Percentiles rank a stretch among this genome's conserved stretches.
Conservation (phyloP, 305 asterid genomes). For the Petunia hybrid region DNA sequence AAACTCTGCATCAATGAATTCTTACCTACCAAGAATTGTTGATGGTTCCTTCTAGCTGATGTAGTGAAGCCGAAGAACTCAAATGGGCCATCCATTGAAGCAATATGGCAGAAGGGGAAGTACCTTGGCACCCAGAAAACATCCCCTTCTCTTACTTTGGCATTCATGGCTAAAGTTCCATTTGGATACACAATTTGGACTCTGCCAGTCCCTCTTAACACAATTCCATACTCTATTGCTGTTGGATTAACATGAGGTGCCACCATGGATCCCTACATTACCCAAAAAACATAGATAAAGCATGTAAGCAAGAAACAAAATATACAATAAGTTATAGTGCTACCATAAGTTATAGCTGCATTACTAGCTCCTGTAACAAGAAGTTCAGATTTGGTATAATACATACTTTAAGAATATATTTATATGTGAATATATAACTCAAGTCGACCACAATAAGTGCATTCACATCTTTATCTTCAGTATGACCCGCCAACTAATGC, state of each 20-base stretch:
- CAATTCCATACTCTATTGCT: slow-evolving; percentile 75
- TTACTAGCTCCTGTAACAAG: too few species aligned
- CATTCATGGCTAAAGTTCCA: slow-evolving; percentile 82
- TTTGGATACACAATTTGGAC: slow-evolving; percentile 69
- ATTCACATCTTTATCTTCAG: too few species aligned
- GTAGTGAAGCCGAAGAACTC: slow-evolving; percentile 92
- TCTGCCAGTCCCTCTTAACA: slow-evolving; percentile 62
- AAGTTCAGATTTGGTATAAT: too few species aligned
- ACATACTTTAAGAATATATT: too few species aligned
- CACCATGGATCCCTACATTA: slow-evolving; percentile 84
- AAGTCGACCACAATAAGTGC: too few species aligned
- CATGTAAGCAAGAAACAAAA: neutral
- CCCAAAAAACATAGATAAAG: neutral
- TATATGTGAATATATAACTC: too few species aligned
- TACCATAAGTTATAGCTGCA: too few species aligned
- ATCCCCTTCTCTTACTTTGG: slow-evolving; percentile 67
- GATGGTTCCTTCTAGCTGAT: slow-evolving; percentile 67
- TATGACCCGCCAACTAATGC: too few species aligned
- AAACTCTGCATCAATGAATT: slow-evolving; percentile 60
- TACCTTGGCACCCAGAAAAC: slow-evolving; percentile 80
- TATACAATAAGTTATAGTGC: too few species aligned
- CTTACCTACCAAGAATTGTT: slow-evolving; percentile 76
- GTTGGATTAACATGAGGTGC: slow-evolving; percentile 83
- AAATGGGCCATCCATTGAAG: slow-evolving; percentile 67
- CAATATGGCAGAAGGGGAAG: slow-evolving; percentile 90